A percentile compares a stretch with the other conserved stretches of the same genome.
These are phyloP conservation scores for Suillus clintonianus DNA, from an alignment of 768 basidiomycete genomes.

Conservation along the genomic window DNA sequence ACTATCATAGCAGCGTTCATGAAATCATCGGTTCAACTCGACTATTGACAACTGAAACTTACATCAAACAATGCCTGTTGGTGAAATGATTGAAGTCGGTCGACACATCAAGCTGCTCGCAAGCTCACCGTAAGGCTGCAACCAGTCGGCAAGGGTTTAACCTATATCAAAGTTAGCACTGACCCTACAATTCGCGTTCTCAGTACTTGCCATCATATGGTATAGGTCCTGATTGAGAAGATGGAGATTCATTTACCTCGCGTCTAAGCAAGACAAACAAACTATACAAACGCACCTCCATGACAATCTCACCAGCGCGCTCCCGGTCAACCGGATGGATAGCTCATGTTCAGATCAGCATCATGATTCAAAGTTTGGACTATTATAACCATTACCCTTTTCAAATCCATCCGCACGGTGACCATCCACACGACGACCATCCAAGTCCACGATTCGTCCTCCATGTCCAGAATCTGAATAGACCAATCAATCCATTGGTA, in stretches of 20 bases:
- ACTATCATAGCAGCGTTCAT: conserved; percentile 1
- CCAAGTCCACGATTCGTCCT: neutral
- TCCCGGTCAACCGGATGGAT: conserved; percentile 1
- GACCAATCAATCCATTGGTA: neutral
- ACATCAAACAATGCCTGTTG: conserved; percentile 10
- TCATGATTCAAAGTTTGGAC: neutral
- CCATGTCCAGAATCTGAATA: neutral
- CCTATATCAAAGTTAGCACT: neutral
- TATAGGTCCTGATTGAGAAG: neutral
- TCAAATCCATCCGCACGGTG: neutral
- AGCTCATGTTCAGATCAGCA: neutral
- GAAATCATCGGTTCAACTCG: neutral
- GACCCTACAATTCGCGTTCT: neutral
- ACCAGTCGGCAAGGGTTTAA: neutral
- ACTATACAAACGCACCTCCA: neutral
- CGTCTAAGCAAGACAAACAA: neutral
- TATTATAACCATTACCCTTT: neutral
- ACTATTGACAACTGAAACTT: conserved; percentile 5
- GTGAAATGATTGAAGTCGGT: neutral
- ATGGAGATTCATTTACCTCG: neutral
- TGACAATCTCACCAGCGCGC: neutral
- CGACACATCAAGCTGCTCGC: neutral
- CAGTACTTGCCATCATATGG: neutral
- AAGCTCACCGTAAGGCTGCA: neutral
- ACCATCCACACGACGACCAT: neutral